These are phyloP conservation scores for Tuctoria greenei DNA, from an alignment of 176 grass and related monocot species.

Conservation along the genomic window DNA sequence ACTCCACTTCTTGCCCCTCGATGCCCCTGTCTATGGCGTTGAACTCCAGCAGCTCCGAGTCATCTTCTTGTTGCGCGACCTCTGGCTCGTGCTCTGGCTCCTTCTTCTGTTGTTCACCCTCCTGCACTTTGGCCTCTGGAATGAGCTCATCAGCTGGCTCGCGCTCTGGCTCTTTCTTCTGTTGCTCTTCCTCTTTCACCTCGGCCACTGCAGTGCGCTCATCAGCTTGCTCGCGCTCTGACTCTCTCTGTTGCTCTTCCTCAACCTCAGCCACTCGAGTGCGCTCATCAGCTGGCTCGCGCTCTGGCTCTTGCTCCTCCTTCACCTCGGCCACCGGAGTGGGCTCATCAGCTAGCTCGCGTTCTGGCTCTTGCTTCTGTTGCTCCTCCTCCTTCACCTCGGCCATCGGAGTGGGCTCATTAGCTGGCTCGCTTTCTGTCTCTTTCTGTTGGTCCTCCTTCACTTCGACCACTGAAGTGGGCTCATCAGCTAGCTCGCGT, in stretches of 20 bases:
- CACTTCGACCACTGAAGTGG: neutral
- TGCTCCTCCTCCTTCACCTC: neutral
- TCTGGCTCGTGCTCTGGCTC: neutral
- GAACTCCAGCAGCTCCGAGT: slow-evolving; percentile 62
- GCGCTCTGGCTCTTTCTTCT: neutral
- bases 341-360: neutral
- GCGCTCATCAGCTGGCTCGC: slow-evolving; percentile 29
- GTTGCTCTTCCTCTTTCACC: neutral
- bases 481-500: slow-evolving; percentile 21
- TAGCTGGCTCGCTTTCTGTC: neutral
- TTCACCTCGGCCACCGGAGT: neutral
- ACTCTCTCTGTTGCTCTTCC: neutral
- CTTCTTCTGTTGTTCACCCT: neutral
- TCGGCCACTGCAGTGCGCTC: neutral
- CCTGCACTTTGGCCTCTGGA: too few relatives aligned
- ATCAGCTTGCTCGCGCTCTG: neutral
- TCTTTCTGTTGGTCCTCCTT: slow-evolving; percentile 2
- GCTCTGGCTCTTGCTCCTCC: neutral
- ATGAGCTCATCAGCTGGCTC: neutral
- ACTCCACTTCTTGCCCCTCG: slow-evolving; percentile 49
- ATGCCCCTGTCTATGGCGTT: slow-evolving; percentile 65
- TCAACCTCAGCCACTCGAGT: slow-evolving; percentile 18
- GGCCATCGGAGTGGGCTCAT: neutral
- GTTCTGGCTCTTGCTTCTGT: neutral
- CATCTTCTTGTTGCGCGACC: slow-evolving; percentile 22